Conservation (phyloP, 495 filamentous ascomycete species). For the Apiosordaria backusii region DNA sequence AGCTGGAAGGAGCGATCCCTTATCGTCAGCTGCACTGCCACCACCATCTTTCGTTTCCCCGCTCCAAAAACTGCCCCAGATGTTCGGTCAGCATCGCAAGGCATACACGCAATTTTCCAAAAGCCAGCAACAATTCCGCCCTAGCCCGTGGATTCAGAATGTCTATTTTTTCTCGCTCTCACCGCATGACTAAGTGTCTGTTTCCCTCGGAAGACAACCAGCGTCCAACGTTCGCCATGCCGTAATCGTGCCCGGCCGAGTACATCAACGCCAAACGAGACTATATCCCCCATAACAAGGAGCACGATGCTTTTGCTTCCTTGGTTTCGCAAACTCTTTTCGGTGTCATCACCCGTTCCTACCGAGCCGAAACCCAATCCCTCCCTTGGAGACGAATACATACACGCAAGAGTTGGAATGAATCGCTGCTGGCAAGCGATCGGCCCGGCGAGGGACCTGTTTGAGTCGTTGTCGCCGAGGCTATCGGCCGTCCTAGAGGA, state of each 20-base stretch:
- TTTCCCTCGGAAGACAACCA: too few relatives aligned
- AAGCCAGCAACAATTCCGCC: neutral
- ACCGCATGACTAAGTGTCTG: too few relatives aligned
- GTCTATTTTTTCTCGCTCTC: neutral
- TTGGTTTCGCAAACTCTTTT: neutral
- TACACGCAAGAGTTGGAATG: neutral
- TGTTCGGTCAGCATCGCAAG: neutral
- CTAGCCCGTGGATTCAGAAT: too few relatives aligned
- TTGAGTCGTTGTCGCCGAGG: neutral
- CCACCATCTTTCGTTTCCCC: too few relatives aligned
- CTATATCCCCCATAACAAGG: neutral
- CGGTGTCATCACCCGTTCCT: neutral
- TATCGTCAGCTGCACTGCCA: too few relatives aligned
- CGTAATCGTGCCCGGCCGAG: neutral
- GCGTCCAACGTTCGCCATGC: neutral
- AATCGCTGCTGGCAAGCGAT: slow-evolving; percentile 1
- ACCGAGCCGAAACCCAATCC: neutral
- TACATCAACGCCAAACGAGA: neutral
- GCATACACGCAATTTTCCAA: neutral
- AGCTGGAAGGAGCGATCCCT: neutral
- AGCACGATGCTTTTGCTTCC: neutral
- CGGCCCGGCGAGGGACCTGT: neutral
- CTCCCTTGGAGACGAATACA: neutral
- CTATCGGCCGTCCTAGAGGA: neutral
- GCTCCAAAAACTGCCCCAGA: too few relatives aligned